phyloP scores from a whole-genome alignment of 768 basidiomycete species.

The Austroboletus eburneus region DNA sequence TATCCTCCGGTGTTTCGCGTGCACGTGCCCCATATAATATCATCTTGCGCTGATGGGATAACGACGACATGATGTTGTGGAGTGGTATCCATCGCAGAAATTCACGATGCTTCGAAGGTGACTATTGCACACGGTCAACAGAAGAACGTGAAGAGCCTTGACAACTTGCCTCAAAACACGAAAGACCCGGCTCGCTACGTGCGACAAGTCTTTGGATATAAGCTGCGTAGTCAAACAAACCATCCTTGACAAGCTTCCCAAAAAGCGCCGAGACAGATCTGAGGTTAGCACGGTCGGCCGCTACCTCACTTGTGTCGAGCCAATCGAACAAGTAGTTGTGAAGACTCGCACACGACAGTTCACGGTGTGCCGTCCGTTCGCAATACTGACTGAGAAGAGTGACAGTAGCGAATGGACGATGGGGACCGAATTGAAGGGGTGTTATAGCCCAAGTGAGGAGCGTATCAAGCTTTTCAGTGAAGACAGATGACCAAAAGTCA shows the following conservation, averaged over 20 bases:
- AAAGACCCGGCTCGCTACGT: conserved; percentile 63
- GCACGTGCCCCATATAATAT: conserved; percentile 65
- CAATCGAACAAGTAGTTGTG: conserved; percentile 81
- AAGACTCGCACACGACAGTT: conserved; percentile 54
- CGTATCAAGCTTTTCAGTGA: conserved; percentile 67
- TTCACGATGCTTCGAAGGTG: conserved; percentile 58
- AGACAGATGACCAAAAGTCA: conserved; percentile 36
- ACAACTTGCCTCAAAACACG: conserved; percentile 45
- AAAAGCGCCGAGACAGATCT: conserved; percentile 62
- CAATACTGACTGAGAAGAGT: conserved; percentile 65
- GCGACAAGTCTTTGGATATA: conserved; percentile 83
- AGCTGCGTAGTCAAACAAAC: conserved; percentile 66
- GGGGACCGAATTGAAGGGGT: conserved; percentile 76
- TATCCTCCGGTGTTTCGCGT: conserved; percentile 68
- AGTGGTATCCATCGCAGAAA: conserved; percentile 74
- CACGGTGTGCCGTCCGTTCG: conserved; percentile 59
- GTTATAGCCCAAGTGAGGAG: conserved; percentile 81
- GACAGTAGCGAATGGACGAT: conserved; percentile 70
- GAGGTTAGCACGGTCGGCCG: conserved; percentile 52
- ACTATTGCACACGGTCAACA: background rate
- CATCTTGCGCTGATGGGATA: conserved; percentile 65
- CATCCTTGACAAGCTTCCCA: conserved; percentile 66
- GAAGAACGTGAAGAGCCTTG: background rate
- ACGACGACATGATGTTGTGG: conserved; percentile 51
- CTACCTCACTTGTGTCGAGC: conserved; percentile 65